Conservation (phyloP, 305 asterid genomes). For the Stenogyne calaminthoides region DNA sequence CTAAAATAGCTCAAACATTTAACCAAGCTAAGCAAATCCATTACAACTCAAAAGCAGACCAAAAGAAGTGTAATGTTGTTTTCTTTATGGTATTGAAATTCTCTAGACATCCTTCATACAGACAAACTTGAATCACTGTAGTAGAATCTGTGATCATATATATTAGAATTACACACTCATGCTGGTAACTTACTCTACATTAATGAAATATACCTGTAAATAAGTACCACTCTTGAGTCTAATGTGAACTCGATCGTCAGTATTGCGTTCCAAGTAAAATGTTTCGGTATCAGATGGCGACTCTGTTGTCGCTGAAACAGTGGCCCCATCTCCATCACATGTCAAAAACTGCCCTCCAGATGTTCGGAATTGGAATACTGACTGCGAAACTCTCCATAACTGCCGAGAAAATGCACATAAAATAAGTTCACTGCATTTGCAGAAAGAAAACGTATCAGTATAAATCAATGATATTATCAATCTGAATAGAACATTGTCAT, state of each 20-base stretch:
- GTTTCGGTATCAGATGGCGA: constrained; percentile 58
- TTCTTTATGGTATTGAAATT: not conserved
- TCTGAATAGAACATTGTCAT: constrained; percentile 1
- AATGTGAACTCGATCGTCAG: constrained; percentile 52
- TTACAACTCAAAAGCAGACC: not conserved
- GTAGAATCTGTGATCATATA: constrained; percentile 2
- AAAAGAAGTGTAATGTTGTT: not conserved
- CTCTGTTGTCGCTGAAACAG: constrained; percentile 53
- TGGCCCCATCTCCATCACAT: constrained; percentile 51
- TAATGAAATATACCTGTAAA: constrained; percentile 49
- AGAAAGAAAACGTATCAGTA: not conserved
- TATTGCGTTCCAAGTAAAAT: constrained; percentile 67
- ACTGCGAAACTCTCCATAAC: constrained; percentile 82
- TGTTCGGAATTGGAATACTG: constrained; percentile 67
- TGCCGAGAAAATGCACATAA: constrained; percentile 29
- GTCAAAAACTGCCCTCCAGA: constrained; percentile 61
- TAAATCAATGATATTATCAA: not conserved
- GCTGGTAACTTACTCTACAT: not conserved
- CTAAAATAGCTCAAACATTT: not conserved
- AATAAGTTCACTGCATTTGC: constrained; percentile 18
- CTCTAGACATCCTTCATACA: not conserved
- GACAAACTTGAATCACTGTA: not conserved
- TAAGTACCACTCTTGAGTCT: constrained; percentile 65
- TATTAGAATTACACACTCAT: too few species aligned
- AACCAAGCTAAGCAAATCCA: not conserved